Evolutionary conservation across 192 early-diverging fungal species (phyloP).

Genomic region (Mortierella antarctica): DNA sequence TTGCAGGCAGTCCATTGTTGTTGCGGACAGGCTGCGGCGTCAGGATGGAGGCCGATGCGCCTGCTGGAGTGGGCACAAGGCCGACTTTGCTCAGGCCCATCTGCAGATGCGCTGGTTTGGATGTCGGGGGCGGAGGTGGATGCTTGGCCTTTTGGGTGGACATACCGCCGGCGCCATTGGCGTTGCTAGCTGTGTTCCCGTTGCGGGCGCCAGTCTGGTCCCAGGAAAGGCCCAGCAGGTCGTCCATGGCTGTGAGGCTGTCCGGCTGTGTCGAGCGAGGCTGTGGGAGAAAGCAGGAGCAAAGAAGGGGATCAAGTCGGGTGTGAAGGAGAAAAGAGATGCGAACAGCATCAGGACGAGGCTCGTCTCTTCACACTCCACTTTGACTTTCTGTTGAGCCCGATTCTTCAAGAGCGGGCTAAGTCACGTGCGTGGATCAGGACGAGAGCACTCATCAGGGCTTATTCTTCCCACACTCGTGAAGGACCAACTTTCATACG

Average conservation of each 20-base stretch:
- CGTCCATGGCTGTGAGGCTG: slow-evolving; percentile 24
- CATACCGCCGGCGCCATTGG: neutral
- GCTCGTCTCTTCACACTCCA: too few species aligned
- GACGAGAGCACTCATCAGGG: too few species aligned
- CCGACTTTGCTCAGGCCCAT: slow-evolving; percentile 40
- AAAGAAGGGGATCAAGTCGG: neutral
- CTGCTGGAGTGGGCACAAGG: slow-evolving; percentile 16
- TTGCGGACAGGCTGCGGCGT: neutral
- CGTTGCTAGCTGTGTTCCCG: neutral
- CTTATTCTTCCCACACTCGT: too few species aligned
- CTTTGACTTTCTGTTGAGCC: too few species aligned
- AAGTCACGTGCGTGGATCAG: too few species aligned
- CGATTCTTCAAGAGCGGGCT: too few species aligned
- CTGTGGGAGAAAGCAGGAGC: neutral
- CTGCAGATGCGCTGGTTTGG: slow-evolving; percentile 35
- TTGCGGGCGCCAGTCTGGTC: slow-evolving; percentile 16
- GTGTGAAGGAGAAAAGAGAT: slow-evolving; percentile 2
- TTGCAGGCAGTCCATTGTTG: neutral
- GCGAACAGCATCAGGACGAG: neutral
- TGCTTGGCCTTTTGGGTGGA: slow-evolving; percentile 10
- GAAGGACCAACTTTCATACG: too few species aligned
- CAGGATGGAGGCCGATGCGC: neutral
- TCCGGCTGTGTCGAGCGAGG: neutral
- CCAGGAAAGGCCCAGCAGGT: slow-evolving; percentile 49
- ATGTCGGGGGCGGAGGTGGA: slow-evolving; percentile 12